Base-by-base conservation (phyloP, 495 filamentous ascomycete genomes). In the Xylaria curta region DNA sequence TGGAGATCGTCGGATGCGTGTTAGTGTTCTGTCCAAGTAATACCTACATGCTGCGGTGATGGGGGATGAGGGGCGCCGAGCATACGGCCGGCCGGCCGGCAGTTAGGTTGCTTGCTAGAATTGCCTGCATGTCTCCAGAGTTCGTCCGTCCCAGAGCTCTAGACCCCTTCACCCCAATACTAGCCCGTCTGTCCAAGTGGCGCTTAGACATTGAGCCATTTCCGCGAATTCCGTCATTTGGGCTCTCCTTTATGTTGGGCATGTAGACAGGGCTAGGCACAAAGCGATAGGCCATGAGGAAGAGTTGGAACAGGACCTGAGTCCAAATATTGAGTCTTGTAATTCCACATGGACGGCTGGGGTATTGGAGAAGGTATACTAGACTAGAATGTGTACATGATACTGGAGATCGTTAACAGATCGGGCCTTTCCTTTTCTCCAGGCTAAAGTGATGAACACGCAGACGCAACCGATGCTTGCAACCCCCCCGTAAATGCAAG, bases 201-300 rank as follows among this genome's bases (percentile, higher is more conserved):
- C 31, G n/a, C 47, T 40, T 84, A 60, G 91, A 84, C 89, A 93
- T 94, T 94, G 74, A 86, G 86, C 79, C 93, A 91, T 78, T 89
- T 64, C 61, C 36, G 38, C 21, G 12, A 47, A 47, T 65, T n/a
- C 62, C 24, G 26, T 33, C 28, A 36, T 53, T 66, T 17, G 33
- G 40, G 46, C 61, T n/a, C 21, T 47, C 61, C 42, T 24, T 33
- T 24, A 15, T 26, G 13, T 36, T 64, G 40, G 61, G 42, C 21
- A 56, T 31, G 31, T 4, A 38, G 44, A 46, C 36, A 31, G 7
- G 31, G 44, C 36, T 53, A 53, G 31, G 24, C 63, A 53, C 44
- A 13, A 53, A 36, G 28, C 21, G 31, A 53, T 19, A 47, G 44
- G 28, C 44, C 10, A 66, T 51, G 44, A 28, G 51, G 42, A 26